Percentiles rank a stretch among this genome's conserved stretches.
phyloP scores from a whole-genome alignment of 2,329 filamentous ascomycete species.

The Tolypocladium inflatum region DNA sequence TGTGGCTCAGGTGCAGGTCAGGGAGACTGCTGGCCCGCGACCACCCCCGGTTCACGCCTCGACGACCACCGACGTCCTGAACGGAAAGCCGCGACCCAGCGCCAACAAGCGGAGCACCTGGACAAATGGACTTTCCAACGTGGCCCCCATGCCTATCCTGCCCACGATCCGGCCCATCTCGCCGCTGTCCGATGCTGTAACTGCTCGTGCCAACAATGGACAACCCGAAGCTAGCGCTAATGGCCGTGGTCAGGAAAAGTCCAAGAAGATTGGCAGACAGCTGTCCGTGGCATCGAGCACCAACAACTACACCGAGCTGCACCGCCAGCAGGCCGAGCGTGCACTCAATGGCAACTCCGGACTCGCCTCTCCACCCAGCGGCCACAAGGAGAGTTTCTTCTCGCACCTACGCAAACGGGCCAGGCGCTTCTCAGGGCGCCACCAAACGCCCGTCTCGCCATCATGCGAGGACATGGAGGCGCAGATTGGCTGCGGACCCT shows the following conservation, averaged over 20 bases:
- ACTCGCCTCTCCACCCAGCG: slow-evolving; percentile 65
- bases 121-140: slow-evolving; percentile 73
- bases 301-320: slow-evolving; percentile 85
- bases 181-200: slow-evolving; percentile 89
- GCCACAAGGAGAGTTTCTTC: slow-evolving; percentile 93
- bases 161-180: slow-evolving; percentile 92
- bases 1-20: slow-evolving; percentile 32
- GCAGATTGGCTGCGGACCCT: slow-evolving; percentile 85
- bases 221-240: slow-evolving; percentile 35
- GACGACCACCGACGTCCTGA: slow-evolving; percentile 28
- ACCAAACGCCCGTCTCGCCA: slow-evolving; percentile 72
- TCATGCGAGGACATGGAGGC: slow-evolving; percentile 81
- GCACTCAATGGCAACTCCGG: slow-evolving; percentile 76
- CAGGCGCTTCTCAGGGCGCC: slow-evolving; percentile 81
- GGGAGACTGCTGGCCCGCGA: slow-evolving; percentile 35
- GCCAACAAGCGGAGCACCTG: slow-evolving; percentile 83
- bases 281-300: slow-evolving; percentile 85
- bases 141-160: slow-evolving; percentile 88
- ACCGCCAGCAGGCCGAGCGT: slow-evolving; percentile 84
- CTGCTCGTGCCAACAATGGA: slow-evolving; percentile 71
- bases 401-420: slow-evolving; percentile 93
- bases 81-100: slow-evolving; percentile 27
- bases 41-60: slow-evolving; percentile 34
- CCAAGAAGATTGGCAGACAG: slow-evolving; percentile 91
- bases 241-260: slow-evolving; percentile 49